Percentiles rank a stretch among this genome's conserved stretches.
phyloP scores from a whole-genome alignment of 768 basidiomycete genomes.

The Naganishia randhawae region DNA sequence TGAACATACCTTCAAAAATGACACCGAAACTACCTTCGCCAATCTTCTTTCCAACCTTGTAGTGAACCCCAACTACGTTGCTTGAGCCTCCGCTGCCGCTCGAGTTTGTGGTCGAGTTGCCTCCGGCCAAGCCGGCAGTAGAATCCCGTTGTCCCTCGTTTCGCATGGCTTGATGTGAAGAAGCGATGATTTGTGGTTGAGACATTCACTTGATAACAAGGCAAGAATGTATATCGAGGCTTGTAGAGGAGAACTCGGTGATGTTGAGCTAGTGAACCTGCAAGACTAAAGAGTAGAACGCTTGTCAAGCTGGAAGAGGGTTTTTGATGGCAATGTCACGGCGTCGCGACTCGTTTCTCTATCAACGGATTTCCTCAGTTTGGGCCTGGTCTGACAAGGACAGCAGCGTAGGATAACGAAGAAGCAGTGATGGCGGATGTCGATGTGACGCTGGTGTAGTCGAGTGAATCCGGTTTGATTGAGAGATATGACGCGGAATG shows the following conservation, averaged over 20 bases:
- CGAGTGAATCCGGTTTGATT: neutral
- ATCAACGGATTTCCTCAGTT: too few relatives aligned
- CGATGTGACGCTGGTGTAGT: neutral
- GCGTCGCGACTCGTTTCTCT: too few relatives aligned
- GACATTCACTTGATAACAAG: conserved; percentile 9
- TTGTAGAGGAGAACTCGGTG: neutral
- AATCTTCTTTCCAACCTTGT: conserved; percentile 97
- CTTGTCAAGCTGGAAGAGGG: neutral
- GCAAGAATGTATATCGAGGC: neutral
- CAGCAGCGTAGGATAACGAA: neutral
- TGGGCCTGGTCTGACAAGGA: too few relatives aligned
- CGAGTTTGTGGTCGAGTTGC: neutral
- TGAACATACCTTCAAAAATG: conserved; percentile 77
- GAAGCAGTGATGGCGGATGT: neutral
- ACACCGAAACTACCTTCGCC: conserved; percentile 95
- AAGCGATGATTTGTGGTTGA: conserved; percentile 20
- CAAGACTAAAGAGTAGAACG: neutral
- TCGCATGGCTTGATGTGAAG: conserved; percentile 22
- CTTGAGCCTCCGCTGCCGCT: conserved; percentile 39
- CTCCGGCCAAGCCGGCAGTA: conserved; percentile 8
- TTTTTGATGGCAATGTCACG: conserved; percentile 1
- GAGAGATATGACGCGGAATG: conserved; percentile 5
- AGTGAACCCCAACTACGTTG: conserved; percentile 84
- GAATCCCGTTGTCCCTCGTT: conserved; percentile 21
- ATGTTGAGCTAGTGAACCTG: neutral